phyloP scores from a whole-genome alignment of 345 rosid species.

The Balakata baccata region DNA sequence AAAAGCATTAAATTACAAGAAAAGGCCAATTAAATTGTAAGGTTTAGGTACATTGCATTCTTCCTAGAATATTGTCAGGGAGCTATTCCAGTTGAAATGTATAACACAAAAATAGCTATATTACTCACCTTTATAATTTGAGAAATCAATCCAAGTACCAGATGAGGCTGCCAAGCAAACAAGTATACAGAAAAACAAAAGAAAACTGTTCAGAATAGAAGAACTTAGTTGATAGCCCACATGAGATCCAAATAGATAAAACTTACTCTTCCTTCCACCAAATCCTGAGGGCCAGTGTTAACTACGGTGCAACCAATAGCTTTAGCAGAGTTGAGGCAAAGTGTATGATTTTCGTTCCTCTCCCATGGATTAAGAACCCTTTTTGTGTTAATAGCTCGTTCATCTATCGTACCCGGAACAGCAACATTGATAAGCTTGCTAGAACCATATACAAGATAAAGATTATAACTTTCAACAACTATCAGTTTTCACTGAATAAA shows the following conservation, averaged over 20 bases:
- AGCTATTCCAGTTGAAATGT: background rate
- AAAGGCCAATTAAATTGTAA: background rate
- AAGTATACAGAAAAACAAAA: constrained; percentile 15
- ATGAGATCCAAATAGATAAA: constrained; percentile 21
- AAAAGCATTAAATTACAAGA: background rate
- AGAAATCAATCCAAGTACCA: constrained; percentile 83
- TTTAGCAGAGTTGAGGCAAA: constrained; percentile 89
- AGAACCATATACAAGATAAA: constrained; percentile 25
- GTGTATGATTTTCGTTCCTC: constrained; percentile 92
- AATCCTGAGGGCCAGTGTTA: constrained; percentile 78
- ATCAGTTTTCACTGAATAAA: background rate
- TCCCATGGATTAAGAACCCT: constrained; percentile 84
- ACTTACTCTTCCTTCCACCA: constrained; percentile 84
- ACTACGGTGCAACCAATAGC: constrained; percentile 89
- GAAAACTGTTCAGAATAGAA: background rate
- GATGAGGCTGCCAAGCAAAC: constrained; percentile 66
- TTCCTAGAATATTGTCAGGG: background rate
- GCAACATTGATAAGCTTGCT: constrained; percentile 92
- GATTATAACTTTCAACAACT: constrained; percentile 13
- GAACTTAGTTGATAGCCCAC: constrained; percentile 4
- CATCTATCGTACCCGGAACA: constrained; percentile 89
- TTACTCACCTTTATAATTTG: constrained; percentile 84
- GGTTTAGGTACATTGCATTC: background rate
- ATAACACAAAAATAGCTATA: background rate
- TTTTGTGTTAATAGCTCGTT: constrained; percentile 84